A percentile compares a stretch with the other conserved stretches of the same genome.
phyloP scores from a whole-genome alignment of 2,329 filamentous ascomycete species.

The Chrysoporthe austroafricana region DNA sequence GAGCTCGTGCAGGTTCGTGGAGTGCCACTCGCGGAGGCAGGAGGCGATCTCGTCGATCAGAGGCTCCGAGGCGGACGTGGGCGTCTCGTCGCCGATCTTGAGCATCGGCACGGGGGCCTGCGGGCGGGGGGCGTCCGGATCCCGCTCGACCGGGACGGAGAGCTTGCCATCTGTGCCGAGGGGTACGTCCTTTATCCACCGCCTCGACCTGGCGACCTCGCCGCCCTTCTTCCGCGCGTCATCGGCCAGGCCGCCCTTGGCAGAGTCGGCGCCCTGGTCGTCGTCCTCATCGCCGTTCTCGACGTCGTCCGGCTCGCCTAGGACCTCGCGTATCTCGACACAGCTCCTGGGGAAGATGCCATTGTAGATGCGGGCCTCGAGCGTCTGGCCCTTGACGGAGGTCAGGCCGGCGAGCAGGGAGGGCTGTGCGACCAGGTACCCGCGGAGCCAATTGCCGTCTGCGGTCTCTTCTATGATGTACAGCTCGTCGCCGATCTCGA shows the following conservation, averaged over 20 bases:
- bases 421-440: conserved; percentile 92
- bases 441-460: conserved; percentile 89
- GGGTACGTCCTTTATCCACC: conserved; percentile 38
- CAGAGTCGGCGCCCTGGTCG: conserved; percentile 51
- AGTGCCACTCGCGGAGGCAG: conserved; percentile 97
- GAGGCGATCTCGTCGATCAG: conserved; percentile 97
- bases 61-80: conserved; percentile 85
- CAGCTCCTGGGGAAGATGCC: conserved; percentile 95
- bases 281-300: conserved; percentile 47
- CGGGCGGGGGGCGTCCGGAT: conserved; percentile 74
- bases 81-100: conserved; percentile 96
- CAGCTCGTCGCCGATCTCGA: conserved; percentile 96
- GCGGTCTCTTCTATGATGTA: conserved; percentile 98
- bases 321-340: conserved; percentile 90
- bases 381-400: conserved; percentile 85
- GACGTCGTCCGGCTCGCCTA: conserved; percentile 71
- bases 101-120: conserved; percentile 95
- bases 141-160: conserved; percentile 57
- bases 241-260: conserved; percentile 54
- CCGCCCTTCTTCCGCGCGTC: conserved; percentile 42
- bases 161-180: conserved; percentile 48
- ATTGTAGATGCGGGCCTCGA: conserved; percentile 96
- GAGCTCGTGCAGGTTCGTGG: conserved; percentile 91
- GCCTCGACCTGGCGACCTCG: conserved; percentile 27
- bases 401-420: conserved; percentile 91